These are phyloP conservation scores for Corchorus olitorius DNA, from an alignment of 345 rosid species.

Conservation along the genomic window DNA sequence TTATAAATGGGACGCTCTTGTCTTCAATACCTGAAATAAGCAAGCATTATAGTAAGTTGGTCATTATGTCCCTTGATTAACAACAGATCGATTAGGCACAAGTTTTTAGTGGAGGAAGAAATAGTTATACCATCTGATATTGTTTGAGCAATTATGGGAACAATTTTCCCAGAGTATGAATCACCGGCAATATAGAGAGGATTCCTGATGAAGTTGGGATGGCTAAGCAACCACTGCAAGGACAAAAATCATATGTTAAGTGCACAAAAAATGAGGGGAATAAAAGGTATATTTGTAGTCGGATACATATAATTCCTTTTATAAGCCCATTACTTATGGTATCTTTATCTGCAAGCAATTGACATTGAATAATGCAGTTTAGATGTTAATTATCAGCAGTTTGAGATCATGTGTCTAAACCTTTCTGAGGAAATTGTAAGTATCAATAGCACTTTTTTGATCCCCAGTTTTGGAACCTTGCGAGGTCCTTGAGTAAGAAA, in stretches of 20 bases:
- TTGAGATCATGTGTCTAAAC: conserved; percentile 6
- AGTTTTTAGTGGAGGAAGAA: background rate
- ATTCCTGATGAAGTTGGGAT: conserved; percentile 18
- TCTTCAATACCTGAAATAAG: conserved; percentile 18
- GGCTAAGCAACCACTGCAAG: conserved; percentile 25
- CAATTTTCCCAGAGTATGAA: conserved; percentile 20
- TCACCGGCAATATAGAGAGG: conserved; percentile 21
- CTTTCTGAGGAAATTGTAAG: conserved; percentile 20
- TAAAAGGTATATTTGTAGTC: background rate
- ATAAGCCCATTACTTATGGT: background rate
- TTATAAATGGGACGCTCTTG: conserved; percentile 28
- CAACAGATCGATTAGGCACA: background rate
- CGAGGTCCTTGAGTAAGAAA: conserved; percentile 22
- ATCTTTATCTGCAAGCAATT: background rate
- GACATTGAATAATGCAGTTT: no score
- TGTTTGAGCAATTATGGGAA: conserved; percentile 17
- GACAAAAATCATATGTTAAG: background rate
- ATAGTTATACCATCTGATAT: conserved; percentile 22
- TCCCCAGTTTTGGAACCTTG: conserved; percentile 22
- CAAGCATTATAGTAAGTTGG: background rate
- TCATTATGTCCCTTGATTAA: background rate
- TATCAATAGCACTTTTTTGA: background rate
- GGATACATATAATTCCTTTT: no score
- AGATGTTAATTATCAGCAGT: background rate
- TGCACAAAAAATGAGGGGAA: no score